Base-by-base conservation (phyloP, 2,329 filamentous ascomycete species). In the Claviceps monticola region DNA sequence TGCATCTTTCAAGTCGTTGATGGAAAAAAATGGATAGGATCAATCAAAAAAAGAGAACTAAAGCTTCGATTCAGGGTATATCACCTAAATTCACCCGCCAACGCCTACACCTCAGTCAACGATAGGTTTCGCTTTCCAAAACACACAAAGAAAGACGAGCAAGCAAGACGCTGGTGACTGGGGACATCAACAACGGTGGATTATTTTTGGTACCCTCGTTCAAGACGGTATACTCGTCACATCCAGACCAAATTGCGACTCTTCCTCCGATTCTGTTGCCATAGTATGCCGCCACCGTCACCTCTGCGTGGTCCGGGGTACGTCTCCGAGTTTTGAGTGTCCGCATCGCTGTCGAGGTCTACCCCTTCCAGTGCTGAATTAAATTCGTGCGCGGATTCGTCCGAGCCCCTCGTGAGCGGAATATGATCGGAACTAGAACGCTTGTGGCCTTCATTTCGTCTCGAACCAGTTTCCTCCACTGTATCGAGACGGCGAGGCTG, bases 201-300 rank as follows among this genome's bases (percentile, higher is more conserved):
- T 34, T 4, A 34, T 34, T 34, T 11, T 11, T 34, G 29, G 9
- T 34, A 34, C 14, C 14, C n/a, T 41, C 9, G 16, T 29, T 29
- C 17, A 7, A 42, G 11, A 49, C 3, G 8, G 48, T 26, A 9
- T 19, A 9, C 37, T 8, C 4, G 41, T 67, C 59, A 73, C 64
- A 72, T 66, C 71, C 71, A 74, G 65, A 70, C 71, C 56, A 73
- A 53, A 60, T 72, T 77, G 49, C 74, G 66, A 55, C 66, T 68
- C 55, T 71, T 71, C 51, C 69, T 67, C 52, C 74, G 66, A 49
- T 76, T 76, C 63, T 78, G 75, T 62, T 78, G 74, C 75, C 75
- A 78, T 39, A 78, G 62, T 5, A 74, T 73, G 43, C 72, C 62
- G 23, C 68, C 62, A 2, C 64, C 65, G 26, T 66, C 62, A 2